These are phyloP conservation scores for Penicillium ochrochloron DNA, from an alignment of 495 filamentous ascomycete genomes.

Conservation along the genomic window DNA sequence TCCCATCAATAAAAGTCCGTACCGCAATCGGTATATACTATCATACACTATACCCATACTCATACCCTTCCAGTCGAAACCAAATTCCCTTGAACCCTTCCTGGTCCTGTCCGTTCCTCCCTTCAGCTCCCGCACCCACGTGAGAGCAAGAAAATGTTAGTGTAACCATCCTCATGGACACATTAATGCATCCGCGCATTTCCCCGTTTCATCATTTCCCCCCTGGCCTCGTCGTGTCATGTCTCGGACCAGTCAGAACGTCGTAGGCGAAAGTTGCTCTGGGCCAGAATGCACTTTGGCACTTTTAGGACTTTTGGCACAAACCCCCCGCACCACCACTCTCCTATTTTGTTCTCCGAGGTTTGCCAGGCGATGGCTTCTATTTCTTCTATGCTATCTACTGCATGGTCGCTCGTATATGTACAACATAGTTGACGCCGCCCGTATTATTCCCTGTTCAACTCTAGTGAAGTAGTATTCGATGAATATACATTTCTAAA, in stretches of 20 bases:
- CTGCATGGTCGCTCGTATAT: neutral
- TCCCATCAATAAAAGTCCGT: neutral
- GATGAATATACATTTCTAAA: neutral
- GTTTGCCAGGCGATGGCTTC: neutral
- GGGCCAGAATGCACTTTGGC: constrained; percentile 14
- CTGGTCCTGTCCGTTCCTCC: neutral
- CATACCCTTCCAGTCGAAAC: neutral
- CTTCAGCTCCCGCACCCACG: constrained; percentile 22
- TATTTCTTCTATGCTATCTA: neutral
- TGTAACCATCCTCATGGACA: constrained; percentile 25
- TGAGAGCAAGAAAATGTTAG: constrained; percentile 21
- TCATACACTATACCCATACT: neutral
- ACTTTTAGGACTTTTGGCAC: constrained; percentile 2
- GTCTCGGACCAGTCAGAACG: constrained; percentile 26
- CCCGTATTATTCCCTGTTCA: too few relatives aligned
- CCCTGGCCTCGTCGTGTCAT: constrained; percentile 10
- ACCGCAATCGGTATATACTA: neutral
- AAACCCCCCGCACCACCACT: neutral
- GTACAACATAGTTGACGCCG: neutral
- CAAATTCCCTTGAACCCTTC: neutral
- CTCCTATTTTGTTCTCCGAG: neutral
- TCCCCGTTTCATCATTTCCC: constrained; percentile 20
- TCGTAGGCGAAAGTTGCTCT: constrained; percentile 22
- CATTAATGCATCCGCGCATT: constrained; percentile 10
- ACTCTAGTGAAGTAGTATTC: neutral